phyloP scores from a whole-genome alignment of 2,329 filamentous ascomycete species.

The Colletotrichum sp. region DNA sequence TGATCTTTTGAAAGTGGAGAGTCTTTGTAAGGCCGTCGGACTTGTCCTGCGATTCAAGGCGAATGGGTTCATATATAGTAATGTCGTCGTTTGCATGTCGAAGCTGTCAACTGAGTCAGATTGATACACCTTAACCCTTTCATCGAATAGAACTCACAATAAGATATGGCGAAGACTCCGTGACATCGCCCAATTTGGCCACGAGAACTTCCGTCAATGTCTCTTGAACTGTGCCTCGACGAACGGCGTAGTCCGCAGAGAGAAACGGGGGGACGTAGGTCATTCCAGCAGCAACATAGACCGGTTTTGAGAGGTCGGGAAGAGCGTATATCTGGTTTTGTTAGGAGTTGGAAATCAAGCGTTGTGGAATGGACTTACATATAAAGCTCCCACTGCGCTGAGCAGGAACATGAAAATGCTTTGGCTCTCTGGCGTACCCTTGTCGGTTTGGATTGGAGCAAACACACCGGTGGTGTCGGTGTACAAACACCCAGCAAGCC shows the following conservation, averaged over 20 bases:
- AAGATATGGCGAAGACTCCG: slow-evolving; percentile 75
- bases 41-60: slow-evolving; percentile 43
- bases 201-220: slow-evolving; percentile 80
- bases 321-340: slow-evolving; percentile 72
- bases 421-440: slow-evolving; percentile 42
- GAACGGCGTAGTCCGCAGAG: slow-evolving; percentile 71
- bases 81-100: slow-evolving; percentile 83
- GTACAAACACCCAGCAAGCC: slow-evolving; percentile 86
- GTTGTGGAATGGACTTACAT: slow-evolving; percentile 57
- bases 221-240: slow-evolving; percentile 76
- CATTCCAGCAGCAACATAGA: slow-evolving; percentile 79
- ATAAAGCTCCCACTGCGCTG: slow-evolving; percentile 73
- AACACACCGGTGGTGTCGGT: slow-evolving; percentile 67
- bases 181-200: slow-evolving; percentile 81
- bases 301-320: slow-evolving; percentile 71
- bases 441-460: slow-evolving; percentile 42
- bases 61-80: slow-evolving; percentile 84
- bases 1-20: slow-evolving; percentile 78
- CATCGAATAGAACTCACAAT: slow-evolving; percentile 62
- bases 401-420: slow-evolving; percentile 79
- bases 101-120: slow-evolving; percentile 53
- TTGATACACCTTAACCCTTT: background rate
- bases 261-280: slow-evolving; percentile 79
- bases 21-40: slow-evolving; percentile 54
- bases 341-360: background rate